phyloP scores from a whole-genome alignment of 2,329 filamentous ascomycete genomes.

The Zasmidium cellare region DNA sequence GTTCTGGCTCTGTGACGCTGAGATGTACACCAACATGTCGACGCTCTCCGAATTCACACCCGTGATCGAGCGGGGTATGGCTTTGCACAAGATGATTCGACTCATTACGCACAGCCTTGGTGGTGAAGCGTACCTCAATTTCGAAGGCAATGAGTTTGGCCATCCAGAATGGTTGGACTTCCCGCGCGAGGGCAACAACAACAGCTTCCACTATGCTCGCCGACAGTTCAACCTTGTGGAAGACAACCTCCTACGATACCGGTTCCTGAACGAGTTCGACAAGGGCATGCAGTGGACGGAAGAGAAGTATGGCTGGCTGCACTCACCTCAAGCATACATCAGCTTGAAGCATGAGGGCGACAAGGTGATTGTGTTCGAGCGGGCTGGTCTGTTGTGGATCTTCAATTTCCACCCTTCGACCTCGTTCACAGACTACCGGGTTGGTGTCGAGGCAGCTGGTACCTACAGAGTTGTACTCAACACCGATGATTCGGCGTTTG shows the following conservation, averaged over 20 bases:
- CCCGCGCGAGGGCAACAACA: constrained; percentile 70
- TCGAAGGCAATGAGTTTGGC: constrained; percentile 97
- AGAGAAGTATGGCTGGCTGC: constrained; percentile 87
- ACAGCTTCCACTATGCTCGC: constrained; percentile 51
- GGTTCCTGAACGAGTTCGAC: constrained; percentile 92
- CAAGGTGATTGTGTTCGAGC: constrained; percentile 94
- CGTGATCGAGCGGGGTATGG: constrained; percentile 85
- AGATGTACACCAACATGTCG: constrained; percentile 99
- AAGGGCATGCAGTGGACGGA: constrained; percentile 85
- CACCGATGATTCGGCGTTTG: constrained; percentile 73
- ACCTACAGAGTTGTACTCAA: constrained; percentile 87
- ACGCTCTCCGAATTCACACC: constrained; percentile 78
- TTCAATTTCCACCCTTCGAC: constrained; percentile 91
- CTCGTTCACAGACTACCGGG: constrained; percentile 88
- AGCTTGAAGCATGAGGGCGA: constrained; percentile 91
- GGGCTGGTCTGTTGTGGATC: constrained; percentile 83
- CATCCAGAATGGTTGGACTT: constrained; percentile 99
- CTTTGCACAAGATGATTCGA: constrained; percentile 96
- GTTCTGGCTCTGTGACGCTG: constrained; percentile 96
- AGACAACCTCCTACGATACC: constrained; percentile 81
- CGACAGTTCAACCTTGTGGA: constrained; percentile 92
- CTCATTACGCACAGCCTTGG: constrained; percentile 88
- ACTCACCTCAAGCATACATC: constrained; percentile 82
- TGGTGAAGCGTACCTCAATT: constrained; percentile 96
- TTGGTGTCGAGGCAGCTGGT: constrained; percentile 80